These are phyloP conservation scores for Axilococcus clingmanii DNA, from an alignment of 139 green algal genomes.

Conservation along the genomic window DNA sequence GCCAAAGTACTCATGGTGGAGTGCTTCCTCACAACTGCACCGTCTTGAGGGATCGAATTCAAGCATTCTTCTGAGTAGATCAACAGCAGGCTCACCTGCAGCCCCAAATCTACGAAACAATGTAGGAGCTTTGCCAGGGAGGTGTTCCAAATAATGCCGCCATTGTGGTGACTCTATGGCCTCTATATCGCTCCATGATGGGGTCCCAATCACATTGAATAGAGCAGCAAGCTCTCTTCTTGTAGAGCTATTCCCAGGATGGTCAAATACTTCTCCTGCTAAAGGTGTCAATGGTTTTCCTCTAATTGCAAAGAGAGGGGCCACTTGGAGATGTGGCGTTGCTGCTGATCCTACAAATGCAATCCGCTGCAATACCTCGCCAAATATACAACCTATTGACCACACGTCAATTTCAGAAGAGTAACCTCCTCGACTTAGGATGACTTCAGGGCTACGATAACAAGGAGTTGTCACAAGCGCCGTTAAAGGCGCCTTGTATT, in stretches of 20 bases:
- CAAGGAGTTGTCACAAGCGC: conserved; percentile 47
- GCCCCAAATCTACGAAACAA: conserved; percentile 48
- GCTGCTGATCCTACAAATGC: conserved; percentile 50
- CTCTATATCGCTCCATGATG: conserved; percentile 68
- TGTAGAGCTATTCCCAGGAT: conserved; percentile 27
- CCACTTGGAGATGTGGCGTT: conserved; percentile 66
- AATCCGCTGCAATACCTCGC: conserved; percentile 79
- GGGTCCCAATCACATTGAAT: conserved; percentile 84
- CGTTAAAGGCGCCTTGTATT: conserved; percentile 55
- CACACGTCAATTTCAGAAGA: conserved; percentile 69
- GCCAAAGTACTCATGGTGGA: conserved; percentile 75
- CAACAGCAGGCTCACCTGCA: conserved; percentile 62
- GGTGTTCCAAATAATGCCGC: conserved; percentile 60
- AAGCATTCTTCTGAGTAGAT: conserved; percentile 77
- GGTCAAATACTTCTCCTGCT: conserved; percentile 28
- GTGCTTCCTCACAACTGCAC: conserved; percentile 50
- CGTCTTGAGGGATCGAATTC: conserved; percentile 72
- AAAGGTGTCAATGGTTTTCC: conserved; percentile 49
- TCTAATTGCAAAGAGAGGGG: conserved; percentile 67
- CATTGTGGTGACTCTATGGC: conserved; percentile 48
- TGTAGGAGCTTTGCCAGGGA: conserved; percentile 44
- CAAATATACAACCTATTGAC: conserved; percentile 76
- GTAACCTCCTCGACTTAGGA: conserved; percentile 66
- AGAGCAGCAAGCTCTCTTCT: conserved; percentile 66
- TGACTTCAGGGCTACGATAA: conserved; percentile 42